Percentiles rank a stretch among this genome's conserved stretches.
Evolutionary conservation across 345 rosid genomes (phyloP).

Genomic region (Linum tenue): DNA sequence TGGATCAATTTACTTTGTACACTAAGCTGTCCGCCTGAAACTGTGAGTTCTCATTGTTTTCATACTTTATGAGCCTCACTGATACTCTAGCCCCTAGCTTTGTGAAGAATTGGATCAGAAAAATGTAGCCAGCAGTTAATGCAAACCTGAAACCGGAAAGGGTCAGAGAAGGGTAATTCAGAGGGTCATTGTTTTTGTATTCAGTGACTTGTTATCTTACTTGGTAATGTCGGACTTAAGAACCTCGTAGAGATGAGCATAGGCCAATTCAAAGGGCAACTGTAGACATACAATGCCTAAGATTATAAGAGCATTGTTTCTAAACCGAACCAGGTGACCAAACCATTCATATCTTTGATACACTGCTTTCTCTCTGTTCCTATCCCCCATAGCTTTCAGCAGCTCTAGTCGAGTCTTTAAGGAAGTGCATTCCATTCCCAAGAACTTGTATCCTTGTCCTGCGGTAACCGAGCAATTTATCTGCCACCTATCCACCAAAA

Average conservation of each 20-base stretch:
- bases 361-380: constrained; percentile 48
- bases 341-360: constrained; percentile 88
- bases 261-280: constrained; percentile 91
- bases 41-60: constrained; percentile 63
- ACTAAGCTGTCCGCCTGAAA: constrained; percentile 78
- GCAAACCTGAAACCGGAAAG: constrained; percentile 53
- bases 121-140: constrained; percentile 72
- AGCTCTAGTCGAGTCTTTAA: constrained; percentile 42
- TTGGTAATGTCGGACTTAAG: constrained; percentile 42
- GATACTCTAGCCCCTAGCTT: constrained; percentile 73
- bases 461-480: constrained; percentile 52
- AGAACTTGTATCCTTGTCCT: constrained; percentile 46
- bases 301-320: constrained; percentile 64
- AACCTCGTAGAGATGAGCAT: constrained; percentile 85
- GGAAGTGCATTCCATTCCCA: constrained; percentile 52
- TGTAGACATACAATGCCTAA: constrained; percentile 80
- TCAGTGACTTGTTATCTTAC: constrained; percentile 29
- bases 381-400: constrained; percentile 37
- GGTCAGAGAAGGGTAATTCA: constrained; percentile 13
- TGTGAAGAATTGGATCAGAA: constrained; percentile 72
- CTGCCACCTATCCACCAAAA: constrained; percentile 55
- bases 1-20: constrained; percentile 47
- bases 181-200: background rate
- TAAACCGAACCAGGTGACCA: constrained; percentile 59
- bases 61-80: constrained; percentile 63